Conservation (phyloP, 805 yeast genomes). For the Kazachstania viticola region DNA sequence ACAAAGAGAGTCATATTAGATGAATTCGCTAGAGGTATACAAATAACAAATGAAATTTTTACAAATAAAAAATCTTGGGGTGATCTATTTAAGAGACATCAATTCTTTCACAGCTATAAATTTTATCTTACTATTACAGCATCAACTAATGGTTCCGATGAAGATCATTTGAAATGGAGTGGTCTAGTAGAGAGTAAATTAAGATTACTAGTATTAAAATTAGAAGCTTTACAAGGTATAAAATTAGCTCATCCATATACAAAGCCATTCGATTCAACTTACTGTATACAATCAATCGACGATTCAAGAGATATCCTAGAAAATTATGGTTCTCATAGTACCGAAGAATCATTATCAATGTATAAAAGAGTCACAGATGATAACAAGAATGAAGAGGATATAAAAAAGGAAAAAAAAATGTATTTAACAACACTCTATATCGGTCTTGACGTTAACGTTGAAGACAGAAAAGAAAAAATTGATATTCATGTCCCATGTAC, state of each 20-base stretch:
- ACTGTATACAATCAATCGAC: conserved; percentile 37
- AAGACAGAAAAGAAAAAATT: conserved; percentile 48
- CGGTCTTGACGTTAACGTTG: conserved; percentile 48
- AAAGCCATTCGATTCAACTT: conserved; percentile 55
- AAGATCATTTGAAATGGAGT: conserved; percentile 82
- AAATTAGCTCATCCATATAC: conserved; percentile 84
- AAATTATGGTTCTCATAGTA: conserved; percentile 49
- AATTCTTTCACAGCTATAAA: conserved; percentile 73
- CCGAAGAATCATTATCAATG: conserved; percentile 33
- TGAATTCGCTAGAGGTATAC: conserved; percentile 72
- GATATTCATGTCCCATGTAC: conserved; percentile 85
- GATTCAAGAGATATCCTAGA: conserved; percentile 45
- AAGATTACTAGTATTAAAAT: conserved; percentile 68
- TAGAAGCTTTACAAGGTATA: conserved; percentile 68
- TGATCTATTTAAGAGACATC: conserved; percentile 66
- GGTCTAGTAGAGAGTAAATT: conserved; percentile 88
- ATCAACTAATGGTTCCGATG: conserved; percentile 59
- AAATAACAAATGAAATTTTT: conserved; percentile 56
- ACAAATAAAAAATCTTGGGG: conserved; percentile 59
- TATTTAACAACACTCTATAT: conserved; percentile 68
- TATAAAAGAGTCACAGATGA: conserved; percentile 28
- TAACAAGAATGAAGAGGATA: conserved; percentile 24
- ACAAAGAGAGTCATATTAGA: conserved; percentile 70
- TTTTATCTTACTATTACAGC: conserved; percentile 78
- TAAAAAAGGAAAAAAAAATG: conserved; percentile 27